These are phyloP conservation scores for Arthroderma sp. DNA, from an alignment of 2,329 filamentous ascomycete species.

Conservation along the genomic window DNA sequence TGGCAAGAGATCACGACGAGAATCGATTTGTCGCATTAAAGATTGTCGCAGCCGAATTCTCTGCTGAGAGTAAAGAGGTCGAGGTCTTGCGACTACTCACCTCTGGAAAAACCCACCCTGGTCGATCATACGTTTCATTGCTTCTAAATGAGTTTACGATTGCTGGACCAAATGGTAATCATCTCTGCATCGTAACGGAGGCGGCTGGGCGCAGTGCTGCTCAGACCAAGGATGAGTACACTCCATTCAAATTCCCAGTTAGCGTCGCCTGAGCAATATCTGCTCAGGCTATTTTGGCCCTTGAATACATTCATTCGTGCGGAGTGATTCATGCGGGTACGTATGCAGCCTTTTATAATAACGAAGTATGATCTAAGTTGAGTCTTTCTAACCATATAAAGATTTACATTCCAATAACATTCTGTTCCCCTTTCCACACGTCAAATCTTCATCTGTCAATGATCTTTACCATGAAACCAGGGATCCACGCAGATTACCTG, in stretches of 20 bases:
- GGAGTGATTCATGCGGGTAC: conserved; percentile 11
- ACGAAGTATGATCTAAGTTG: neutral
- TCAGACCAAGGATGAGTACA: conserved; percentile 1
- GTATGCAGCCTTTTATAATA: conserved; percentile 1
- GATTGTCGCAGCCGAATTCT: conserved; percentile 10
- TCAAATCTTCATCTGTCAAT: conserved; percentile 12
- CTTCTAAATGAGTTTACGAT: neutral
- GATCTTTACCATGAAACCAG: conserved; percentile 14
- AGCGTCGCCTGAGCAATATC: conserved; percentile 8
- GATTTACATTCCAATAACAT: conserved; percentile 5
- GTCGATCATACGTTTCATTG: neutral
- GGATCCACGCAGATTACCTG: conserved; percentile 11
- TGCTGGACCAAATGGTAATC: neutral
- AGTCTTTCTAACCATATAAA: neutral
- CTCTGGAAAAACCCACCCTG: neutral
- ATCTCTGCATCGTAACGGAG: conserved; percentile 1
- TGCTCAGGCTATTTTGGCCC: conserved; percentile 8
- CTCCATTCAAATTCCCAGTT: conserved; percentile 6
- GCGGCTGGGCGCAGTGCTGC: conserved; percentile 3
- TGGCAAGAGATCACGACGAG: conserved; percentile 15
- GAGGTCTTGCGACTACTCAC: conserved; percentile 9
- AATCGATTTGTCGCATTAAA: conserved; percentile 4
- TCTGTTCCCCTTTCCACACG: conserved; percentile 6
- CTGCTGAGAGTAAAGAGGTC: conserved; percentile 13
- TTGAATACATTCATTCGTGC: conserved; percentile 10